Evolutionary conservation across 306 rosid genomes (phyloP).

Genomic region (Sophora flavescens): DNA sequence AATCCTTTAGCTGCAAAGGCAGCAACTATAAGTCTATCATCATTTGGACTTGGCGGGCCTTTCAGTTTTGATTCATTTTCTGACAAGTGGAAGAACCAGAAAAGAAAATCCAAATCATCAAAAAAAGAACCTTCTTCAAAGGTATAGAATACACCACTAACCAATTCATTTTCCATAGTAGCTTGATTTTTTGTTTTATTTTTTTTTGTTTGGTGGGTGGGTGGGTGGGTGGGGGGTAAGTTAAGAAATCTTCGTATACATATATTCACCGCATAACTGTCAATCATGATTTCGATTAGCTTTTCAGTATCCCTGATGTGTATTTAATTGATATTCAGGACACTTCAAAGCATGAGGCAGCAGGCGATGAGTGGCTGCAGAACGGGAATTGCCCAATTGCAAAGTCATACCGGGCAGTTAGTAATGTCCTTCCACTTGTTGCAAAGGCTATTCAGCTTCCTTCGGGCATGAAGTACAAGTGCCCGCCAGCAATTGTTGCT

Average conservation of each 20-base stretch:
- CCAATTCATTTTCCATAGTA: neutral
- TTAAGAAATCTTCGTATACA: neutral
- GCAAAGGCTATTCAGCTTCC: constrained; percentile 92
- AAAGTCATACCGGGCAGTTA: constrained; percentile 91
- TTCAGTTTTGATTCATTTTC: constrained; percentile 85
- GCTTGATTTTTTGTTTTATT: constrained; percentile 9
- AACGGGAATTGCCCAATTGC: constrained; percentile 93
- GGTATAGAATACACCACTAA: constrained; percentile 52
- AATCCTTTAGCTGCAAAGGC: constrained; percentile 98
- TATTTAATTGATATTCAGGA: constrained; percentile 62
- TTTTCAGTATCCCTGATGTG: constrained; percentile 35
- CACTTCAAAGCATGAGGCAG: constrained; percentile 80
- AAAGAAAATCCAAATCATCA: constrained; percentile 76
- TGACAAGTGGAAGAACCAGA: constrained; percentile 80
- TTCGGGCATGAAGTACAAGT: constrained; percentile 74
- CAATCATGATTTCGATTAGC: constrained; percentile 26
- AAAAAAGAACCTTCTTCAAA: constrained; percentile 75
- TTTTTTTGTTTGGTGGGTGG: too few species aligned
- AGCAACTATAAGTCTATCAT: constrained; percentile 94
- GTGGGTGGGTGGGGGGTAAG: too few species aligned
- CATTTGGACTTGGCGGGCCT: constrained; percentile 93
- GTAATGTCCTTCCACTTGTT: constrained; percentile 83
- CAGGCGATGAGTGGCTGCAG: constrained; percentile 87
- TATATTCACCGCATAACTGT: neutral
- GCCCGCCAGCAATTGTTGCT: constrained; percentile 85